Evolutionary conservation across 345 rosid species (phyloP).

Genomic region (Pistacia vera): DNA sequence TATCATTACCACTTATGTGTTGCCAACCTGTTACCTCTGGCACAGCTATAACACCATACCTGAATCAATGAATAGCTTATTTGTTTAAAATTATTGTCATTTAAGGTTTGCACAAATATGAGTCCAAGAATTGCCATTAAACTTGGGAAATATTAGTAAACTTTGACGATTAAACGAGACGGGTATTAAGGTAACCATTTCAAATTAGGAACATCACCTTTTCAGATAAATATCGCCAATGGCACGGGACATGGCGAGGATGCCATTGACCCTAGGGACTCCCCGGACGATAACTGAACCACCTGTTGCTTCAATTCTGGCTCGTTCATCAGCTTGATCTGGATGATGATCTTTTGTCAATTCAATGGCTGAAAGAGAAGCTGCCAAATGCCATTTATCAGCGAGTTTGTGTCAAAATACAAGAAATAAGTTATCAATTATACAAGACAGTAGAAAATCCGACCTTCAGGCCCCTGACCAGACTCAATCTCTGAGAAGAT

Average conservation of each 20-base stretch:
- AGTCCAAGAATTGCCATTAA: not conserved
- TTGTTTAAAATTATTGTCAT: no score
- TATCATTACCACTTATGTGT: constrained; percentile 14
- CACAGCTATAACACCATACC: constrained; percentile 29
- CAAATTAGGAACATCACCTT: constrained; percentile 1
- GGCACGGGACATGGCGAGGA: constrained; percentile 31
- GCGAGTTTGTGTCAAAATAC: not conserved
- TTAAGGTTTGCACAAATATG: no score
- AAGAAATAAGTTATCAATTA: not conserved
- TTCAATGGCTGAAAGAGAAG: constrained; percentile 7
- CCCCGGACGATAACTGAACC: constrained; percentile 22
- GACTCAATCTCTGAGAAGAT: constrained; percentile 15
- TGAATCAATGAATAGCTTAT: no score
- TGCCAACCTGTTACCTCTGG: constrained; percentile 33
- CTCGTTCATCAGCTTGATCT: constrained; percentile 27
- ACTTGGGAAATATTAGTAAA: not conserved
- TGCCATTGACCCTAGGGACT: constrained; percentile 32
- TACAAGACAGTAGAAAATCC: not conserved
- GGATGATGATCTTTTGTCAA: constrained; percentile 35
- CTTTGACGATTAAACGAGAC: not conserved
- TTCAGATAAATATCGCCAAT: constrained; percentile 30
- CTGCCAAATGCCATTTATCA: constrained; percentile 7
- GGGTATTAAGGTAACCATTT: not conserved
- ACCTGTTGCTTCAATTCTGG: constrained; percentile 29
- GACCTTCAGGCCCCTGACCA: not conserved